These are phyloP conservation scores for Dryas alaskensis DNA, from an alignment of 306 rosid genomes.

Conservation along the genomic window DNA sequence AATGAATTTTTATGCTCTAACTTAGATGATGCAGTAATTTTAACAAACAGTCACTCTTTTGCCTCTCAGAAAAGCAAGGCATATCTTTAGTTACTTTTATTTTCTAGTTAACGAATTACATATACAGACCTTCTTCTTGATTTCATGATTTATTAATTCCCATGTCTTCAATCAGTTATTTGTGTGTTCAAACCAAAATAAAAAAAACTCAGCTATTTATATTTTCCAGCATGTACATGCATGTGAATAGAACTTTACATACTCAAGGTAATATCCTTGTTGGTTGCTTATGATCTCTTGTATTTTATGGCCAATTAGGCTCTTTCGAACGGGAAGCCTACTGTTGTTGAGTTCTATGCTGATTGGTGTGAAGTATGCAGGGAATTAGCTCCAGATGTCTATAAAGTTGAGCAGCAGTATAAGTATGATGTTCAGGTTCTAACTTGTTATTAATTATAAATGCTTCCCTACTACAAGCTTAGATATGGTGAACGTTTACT, in stretches of 20 bases:
- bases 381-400: constrained; percentile 90
- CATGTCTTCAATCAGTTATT: background rate
- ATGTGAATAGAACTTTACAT: constrained; percentile 1
- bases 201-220: background rate
- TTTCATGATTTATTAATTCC: background rate
- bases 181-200: too few relatives aligned
- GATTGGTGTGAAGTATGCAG: constrained; percentile 99
- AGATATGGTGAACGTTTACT: background rate
- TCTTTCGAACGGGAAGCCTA: constrained; percentile 90
- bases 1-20: background rate
- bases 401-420: constrained; percentile 88
- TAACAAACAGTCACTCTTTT: background rate
- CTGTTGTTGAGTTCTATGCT: constrained; percentile 96
- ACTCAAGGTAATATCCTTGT: background rate
- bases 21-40: background rate
- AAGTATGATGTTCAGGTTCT: constrained; percentile 49
- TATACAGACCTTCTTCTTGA: background rate
- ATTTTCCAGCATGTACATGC: background rate
- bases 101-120: background rate
- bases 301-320: constrained; percentile 49
- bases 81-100: background rate
- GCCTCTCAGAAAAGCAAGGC: background rate
- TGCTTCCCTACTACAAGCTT: constrained; percentile 16
- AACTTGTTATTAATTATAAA: background rate
- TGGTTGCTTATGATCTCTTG: constrained; percentile 14